These are phyloP conservation scores for Cladophialophora chaetospira DNA, from an alignment of 2,329 filamentous ascomycete species.

Conservation along the genomic window DNA sequence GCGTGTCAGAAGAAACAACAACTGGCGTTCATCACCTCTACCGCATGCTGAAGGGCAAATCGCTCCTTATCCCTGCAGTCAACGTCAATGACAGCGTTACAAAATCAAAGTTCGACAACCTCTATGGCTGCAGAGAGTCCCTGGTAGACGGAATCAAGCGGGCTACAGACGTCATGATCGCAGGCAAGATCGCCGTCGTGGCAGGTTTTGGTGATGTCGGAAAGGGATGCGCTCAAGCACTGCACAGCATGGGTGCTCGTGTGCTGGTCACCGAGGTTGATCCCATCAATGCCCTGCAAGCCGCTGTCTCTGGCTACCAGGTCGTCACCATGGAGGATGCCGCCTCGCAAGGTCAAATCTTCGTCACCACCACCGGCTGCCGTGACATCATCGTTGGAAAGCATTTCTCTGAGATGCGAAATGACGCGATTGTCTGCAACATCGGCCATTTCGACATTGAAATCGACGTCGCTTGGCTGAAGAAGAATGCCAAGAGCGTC, in stretches of 20 bases:
- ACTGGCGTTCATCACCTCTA: slow-evolving; percentile 99
- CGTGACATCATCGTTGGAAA: slow-evolving; percentile 90
- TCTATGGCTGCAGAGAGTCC: slow-evolving; percentile 98
- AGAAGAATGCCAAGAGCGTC: slow-evolving; percentile 89
- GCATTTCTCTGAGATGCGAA: slow-evolving; percentile 94
- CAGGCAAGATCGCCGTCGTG: slow-evolving; percentile 96
- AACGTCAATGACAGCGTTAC: slow-evolving; percentile 99
- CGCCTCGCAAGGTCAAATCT: slow-evolving; percentile 86
- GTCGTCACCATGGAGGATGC: slow-evolving; percentile 98
- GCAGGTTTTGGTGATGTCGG: slow-evolving; percentile 98
- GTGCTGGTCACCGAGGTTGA: slow-evolving; percentile 97
- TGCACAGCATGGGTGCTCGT: slow-evolving; percentile 95
- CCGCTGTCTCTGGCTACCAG: slow-evolving; percentile 94
- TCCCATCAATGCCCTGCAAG: slow-evolving; percentile 99
- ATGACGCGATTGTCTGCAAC: slow-evolving; percentile 99
- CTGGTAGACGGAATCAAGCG: slow-evolving; percentile 99
- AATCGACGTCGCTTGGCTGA: slow-evolving; percentile 99
- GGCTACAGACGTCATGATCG: slow-evolving; percentile 99
- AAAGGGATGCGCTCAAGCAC: slow-evolving; percentile 96
- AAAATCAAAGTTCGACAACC: slow-evolving; percentile 99
- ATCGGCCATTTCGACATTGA: slow-evolving; percentile 99
- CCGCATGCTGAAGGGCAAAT: slow-evolving; percentile 89
- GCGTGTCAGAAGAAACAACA: slow-evolving; percentile 99
- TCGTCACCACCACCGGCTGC: slow-evolving; percentile 98
- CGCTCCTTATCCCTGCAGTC: slow-evolving; percentile 91